Evolutionary conservation across 495 filamentous ascomycete species (phyloP).

Genomic region (Aspergillus ellipticus): DNA sequence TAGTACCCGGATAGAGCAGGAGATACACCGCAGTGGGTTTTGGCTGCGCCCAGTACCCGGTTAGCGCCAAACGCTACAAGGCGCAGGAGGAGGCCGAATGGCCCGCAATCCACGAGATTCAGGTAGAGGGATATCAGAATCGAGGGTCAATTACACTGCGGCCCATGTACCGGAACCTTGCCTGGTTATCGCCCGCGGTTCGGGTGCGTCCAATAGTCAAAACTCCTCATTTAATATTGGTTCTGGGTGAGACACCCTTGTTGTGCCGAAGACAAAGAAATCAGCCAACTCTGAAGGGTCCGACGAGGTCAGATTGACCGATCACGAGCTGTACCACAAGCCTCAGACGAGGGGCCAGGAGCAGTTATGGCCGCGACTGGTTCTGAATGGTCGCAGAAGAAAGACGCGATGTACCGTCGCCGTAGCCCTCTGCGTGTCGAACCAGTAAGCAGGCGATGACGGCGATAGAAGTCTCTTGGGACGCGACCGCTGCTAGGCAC

Average conservation of each 20-base stretch:
- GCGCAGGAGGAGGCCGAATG: background rate
- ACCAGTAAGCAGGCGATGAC: constrained; percentile 16
- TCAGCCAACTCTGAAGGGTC: background rate
- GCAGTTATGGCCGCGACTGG: constrained; percentile 1
- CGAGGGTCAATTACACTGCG: background rate
- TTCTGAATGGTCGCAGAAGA: background rate
- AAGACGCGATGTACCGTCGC: constrained; percentile 1
- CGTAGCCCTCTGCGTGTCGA: constrained; percentile 6
- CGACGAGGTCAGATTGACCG: background rate
- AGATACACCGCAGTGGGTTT: background rate
- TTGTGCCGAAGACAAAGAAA: background rate
- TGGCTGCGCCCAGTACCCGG: background rate
- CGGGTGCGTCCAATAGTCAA: background rate
- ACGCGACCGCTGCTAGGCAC: constrained; percentile 15
- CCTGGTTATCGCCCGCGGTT: background rate
- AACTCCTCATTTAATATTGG: background rate
- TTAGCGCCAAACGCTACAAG: background rate
- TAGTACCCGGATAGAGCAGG: background rate
- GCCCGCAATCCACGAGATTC: background rate
- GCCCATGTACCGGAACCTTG: background rate
- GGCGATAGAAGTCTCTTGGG: constrained; percentile 11
- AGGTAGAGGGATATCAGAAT: background rate
- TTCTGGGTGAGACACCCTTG: background rate
- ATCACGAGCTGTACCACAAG: background rate
- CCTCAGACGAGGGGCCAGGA: background rate